A percentile compares a stretch with the other conserved stretches of the same genome.
These are phyloP conservation scores for Pisolithus albus DNA, from an alignment of 768 basidiomycete species.

Conservation along the genomic window DNA sequence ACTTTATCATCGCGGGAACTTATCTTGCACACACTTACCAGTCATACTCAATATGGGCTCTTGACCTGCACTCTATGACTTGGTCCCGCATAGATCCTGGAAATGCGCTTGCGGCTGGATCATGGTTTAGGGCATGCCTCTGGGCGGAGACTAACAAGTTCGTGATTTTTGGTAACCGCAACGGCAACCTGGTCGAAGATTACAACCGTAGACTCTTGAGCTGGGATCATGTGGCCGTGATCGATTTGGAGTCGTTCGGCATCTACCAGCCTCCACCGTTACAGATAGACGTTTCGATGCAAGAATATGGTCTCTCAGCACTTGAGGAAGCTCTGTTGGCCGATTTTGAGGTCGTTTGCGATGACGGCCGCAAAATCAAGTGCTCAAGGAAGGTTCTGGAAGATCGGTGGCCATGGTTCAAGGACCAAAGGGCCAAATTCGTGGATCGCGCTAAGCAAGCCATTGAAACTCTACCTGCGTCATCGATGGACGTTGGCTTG, in stretches of 20 bases:
- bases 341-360: conserved; percentile 90
- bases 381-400: conserved; percentile 83
- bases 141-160: conserved; percentile 84
- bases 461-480: conserved; percentile 52
- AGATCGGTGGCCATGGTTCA: conserved; percentile 96
- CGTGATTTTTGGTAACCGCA: conserved; percentile 84
- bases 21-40: conserved; percentile 93
- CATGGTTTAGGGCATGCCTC: conserved; percentile 90
- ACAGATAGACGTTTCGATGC: conserved; percentile 62
- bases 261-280: conserved; percentile 84
- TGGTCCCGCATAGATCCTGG: conserved; percentile 90
- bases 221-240: conserved; percentile 87
- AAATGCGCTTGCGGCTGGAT: conserved; percentile 76
- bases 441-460: conserved; percentile 49
- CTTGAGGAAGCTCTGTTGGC: conserved; percentile 75
- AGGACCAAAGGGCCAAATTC: conserved; percentile 56
- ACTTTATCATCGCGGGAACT: conserved; percentile 91
- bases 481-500: conserved; percentile 55
- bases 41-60: conserved; percentile 94
- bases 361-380: conserved; percentile 76
- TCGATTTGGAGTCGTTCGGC: conserved; percentile 91
- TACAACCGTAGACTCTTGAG: conserved; percentile 86
- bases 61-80: conserved; percentile 75
- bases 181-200: conserved; percentile 85
- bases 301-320: conserved; percentile 77